Evolutionary conservation across 345 rosid genomes (phyloP), one percentile per base, ranked within the genome.

Genomic region (Bruguiera gymnorhiza): DNA sequence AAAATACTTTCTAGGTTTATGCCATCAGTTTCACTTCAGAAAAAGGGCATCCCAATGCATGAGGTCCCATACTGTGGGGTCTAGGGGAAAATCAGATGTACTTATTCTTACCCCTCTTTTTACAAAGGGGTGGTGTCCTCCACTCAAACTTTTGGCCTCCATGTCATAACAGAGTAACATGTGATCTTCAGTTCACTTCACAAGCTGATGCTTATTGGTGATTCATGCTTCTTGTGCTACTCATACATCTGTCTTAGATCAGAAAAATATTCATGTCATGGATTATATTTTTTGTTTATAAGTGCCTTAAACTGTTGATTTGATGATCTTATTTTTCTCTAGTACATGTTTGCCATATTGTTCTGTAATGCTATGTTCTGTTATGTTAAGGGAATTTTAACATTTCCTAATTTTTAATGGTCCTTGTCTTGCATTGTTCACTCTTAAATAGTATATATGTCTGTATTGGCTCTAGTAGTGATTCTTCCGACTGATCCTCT

Each of bases 221-320:
- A 6, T 26, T 18, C 34, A 23, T 26, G 18, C 36, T 26, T 0
- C 21, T 32, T 63, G 55, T 32, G 39, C 20, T 31, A 32, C n/a
- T 71, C 13, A 36, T 13, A 27, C 18, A 10, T 59, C 51, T 39
- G 60, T 56, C 46, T 60, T 56, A 48, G 55, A 69, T 57, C 50
- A 54, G 43, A 65, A 39, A 24, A 65, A 46, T 37, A 30, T 10
- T 65, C 50, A 21, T 69, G 48, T 32, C 21, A 11, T 65, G n/a
- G 3, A 23, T 63, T 58, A 34, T n/a, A 20, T 11, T 29, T 29
- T 52, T 63, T 30, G 23, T n/a, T 53, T 51, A 20, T 13, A 55
- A 60, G 53, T 58, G 37, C 26, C 51, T 24, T 24, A 67, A 54
- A 20, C 39, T 29, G 39, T 37, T 29, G 32, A 26, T 36, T 57